Conservation (phyloP, 805 yeast genomes). For the Metschnikowia lunata region DNA sequence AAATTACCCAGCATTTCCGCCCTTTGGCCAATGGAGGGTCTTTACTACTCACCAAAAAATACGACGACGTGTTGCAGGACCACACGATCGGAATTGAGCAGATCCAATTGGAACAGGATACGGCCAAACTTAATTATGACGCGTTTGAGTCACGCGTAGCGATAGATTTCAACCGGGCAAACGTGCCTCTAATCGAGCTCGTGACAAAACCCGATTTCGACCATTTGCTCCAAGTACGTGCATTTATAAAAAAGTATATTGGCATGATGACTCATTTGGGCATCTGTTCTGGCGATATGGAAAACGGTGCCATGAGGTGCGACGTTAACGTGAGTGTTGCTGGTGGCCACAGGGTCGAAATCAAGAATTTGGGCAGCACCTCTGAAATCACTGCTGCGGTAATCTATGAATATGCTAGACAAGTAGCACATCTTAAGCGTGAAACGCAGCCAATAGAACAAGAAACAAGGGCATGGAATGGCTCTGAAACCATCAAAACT, state of each 20-base stretch:
- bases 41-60: constrained; percentile 42
- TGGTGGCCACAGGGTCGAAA: constrained; percentile 71
- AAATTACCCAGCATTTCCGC: constrained; percentile 81
- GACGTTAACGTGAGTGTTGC: constrained; percentile 89
- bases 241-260: constrained; percentile 80
- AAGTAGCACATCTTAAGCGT: constrained; percentile 44
- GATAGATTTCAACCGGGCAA: constrained; percentile 80
- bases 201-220: constrained; percentile 88
- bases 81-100: constrained; percentile 61
- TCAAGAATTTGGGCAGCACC: constrained; percentile 84
- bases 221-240: constrained; percentile 59
- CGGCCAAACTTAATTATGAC: constrained; percentile 71
- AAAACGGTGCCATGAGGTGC: constrained; percentile 91
- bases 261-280: constrained; percentile 60
- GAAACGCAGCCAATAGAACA: constrained; percentile 23
- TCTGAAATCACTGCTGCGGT: constrained; percentile 77
- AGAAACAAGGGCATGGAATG: constrained; percentile 95
- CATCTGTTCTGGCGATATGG: constrained; percentile 86
- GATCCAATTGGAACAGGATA: constrained; percentile 91
- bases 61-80: constrained; percentile 49
- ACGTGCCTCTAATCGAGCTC: constrained; percentile 82
- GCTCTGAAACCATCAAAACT: constrained; percentile 57
- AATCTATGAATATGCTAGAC: constrained; percentile 68
- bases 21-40: constrained; percentile 75
- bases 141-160: constrained; percentile 34